phyloP scores from a whole-genome alignment of 306 rosid species.

The Ziziphus jujuba region DNA sequence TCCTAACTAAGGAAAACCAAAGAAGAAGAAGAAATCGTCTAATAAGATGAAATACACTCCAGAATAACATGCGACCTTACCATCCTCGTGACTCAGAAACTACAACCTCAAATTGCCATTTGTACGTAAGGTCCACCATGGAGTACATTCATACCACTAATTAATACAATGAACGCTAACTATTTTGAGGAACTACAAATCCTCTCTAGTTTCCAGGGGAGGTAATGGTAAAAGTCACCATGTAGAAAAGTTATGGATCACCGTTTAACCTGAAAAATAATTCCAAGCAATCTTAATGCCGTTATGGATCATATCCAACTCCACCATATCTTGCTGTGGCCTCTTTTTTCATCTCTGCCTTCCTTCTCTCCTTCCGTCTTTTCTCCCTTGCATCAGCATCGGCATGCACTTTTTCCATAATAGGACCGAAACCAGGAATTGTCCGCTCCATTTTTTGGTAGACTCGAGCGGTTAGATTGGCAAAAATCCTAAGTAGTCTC shows the following conservation, averaged over 20 bases:
- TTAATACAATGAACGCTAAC: not conserved
- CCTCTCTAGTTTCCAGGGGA: not conserved
- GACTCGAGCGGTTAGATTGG: slow-evolving; percentile 17
- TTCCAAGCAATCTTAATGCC: not conserved
- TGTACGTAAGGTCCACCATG: not conserved
- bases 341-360: slow-evolving; percentile 32
- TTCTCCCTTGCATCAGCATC: slow-evolving; percentile 23
- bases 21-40: no score
- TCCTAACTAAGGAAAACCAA: no score
- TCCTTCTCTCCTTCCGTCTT: slow-evolving; percentile 30
- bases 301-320: slow-evolving; percentile 12
- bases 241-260: not conserved
- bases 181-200: not conserved
- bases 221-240: not conserved
- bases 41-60: no score
- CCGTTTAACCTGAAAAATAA: not conserved
- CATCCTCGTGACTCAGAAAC: not conserved
- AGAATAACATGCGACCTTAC: not conserved
- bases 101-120: not conserved
- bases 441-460: slow-evolving; percentile 20
- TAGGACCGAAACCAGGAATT: slow-evolving; percentile 56
- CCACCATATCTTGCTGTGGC: not conserved
- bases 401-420: slow-evolving; percentile 32
- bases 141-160: not conserved
- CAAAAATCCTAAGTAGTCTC: slow-evolving; percentile 34